A percentile compares a stretch with the other conserved stretches of the same genome.
These are phyloP conservation scores for Taxillus chinensis DNA, from an alignment of 164 flowering plant genomes.

Conservation along the genomic window DNA sequence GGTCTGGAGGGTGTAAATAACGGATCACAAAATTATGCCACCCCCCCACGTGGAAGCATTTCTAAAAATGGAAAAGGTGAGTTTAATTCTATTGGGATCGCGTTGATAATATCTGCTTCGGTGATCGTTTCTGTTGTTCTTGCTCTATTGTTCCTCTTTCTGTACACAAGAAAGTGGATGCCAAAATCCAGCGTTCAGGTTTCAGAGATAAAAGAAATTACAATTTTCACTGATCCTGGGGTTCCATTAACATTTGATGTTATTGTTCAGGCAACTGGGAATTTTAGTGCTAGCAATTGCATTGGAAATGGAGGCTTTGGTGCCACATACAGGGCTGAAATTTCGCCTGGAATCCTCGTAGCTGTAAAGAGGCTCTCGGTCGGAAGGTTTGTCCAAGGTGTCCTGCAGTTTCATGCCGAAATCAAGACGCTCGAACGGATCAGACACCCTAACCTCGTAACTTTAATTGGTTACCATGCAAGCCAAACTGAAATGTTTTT, in stretches of 20 bases:
- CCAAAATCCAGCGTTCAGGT: not conserved
- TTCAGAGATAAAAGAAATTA: not conserved
- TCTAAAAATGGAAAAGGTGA: too few relatives aligned
- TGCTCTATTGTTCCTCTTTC: not conserved
- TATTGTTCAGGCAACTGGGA: not conserved
- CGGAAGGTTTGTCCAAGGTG: not conserved
- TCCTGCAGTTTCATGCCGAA: not conserved
- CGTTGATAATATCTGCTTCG: too few relatives aligned
- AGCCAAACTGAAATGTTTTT: conserved; percentile 16
- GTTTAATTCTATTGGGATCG: too few relatives aligned
- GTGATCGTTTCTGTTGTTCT: not conserved
- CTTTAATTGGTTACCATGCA: conserved; percentile 14
- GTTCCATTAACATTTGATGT: not conserved
- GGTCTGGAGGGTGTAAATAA: too few relatives aligned
- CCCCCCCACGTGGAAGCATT: too few relatives aligned
- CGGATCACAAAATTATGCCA: too few relatives aligned
- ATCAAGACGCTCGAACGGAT: conserved; percentile 13
- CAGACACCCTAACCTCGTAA: conserved; percentile 13
- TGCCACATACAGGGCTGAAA: conserved; percentile 1
- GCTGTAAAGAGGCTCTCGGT: conserved; percentile 4
- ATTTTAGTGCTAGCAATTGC: not conserved
- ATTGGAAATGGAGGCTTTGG: conserved; percentile 4
- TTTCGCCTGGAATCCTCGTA: not conserved
- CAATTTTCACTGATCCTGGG: not conserved
- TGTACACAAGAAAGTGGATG: not conserved